These are phyloP conservation scores for Neofusicoccum umdonicola DNA, from an alignment of 2,329 filamentous ascomycete genomes.

Conservation along the genomic window DNA sequence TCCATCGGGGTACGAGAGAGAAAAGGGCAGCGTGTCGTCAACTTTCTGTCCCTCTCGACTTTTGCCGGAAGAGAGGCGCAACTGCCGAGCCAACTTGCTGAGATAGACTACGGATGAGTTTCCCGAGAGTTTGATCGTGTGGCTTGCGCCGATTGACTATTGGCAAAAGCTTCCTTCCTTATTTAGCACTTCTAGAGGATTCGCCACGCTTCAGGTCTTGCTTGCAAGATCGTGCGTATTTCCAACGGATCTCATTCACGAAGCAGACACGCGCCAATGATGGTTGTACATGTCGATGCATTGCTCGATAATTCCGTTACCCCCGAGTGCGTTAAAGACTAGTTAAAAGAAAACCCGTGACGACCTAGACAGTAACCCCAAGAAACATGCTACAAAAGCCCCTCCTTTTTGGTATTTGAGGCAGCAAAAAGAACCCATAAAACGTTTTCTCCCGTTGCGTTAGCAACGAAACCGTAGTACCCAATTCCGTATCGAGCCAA, in stretches of 20 bases:
- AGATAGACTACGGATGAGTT: too few relatives aligned
- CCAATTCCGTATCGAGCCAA: background rate
- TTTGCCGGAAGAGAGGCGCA: too few relatives aligned
- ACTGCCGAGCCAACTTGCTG: too few relatives aligned
- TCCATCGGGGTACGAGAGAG: too few relatives aligned
- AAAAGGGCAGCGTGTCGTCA: too few relatives aligned
- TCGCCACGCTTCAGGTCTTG: too few relatives aligned
- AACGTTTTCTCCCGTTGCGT: conserved; percentile 2
- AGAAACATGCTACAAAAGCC: background rate
- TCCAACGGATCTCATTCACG: background rate
- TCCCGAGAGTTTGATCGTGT: too few relatives aligned
- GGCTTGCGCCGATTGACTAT: too few relatives aligned
- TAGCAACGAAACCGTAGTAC: background rate
- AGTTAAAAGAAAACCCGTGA: background rate
- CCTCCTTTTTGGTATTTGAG: conserved; percentile 4
- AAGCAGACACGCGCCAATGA: background rate
- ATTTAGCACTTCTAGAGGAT: too few relatives aligned
- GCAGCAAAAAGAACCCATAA: conserved; percentile 2
- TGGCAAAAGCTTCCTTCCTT: too few relatives aligned
- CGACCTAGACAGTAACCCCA: background rate
- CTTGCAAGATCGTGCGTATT: background rate
- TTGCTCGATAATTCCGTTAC: background rate
- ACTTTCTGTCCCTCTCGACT: too few relatives aligned
- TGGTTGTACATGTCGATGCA: background rate
- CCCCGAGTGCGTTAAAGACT: background rate